A percentile compares a stretch with the other conserved stretches of the same genome.
These are phyloP conservation scores for Eruca vesicaria DNA, from an alignment of 441 rosid genomes.

Conservation along the genomic window DNA sequence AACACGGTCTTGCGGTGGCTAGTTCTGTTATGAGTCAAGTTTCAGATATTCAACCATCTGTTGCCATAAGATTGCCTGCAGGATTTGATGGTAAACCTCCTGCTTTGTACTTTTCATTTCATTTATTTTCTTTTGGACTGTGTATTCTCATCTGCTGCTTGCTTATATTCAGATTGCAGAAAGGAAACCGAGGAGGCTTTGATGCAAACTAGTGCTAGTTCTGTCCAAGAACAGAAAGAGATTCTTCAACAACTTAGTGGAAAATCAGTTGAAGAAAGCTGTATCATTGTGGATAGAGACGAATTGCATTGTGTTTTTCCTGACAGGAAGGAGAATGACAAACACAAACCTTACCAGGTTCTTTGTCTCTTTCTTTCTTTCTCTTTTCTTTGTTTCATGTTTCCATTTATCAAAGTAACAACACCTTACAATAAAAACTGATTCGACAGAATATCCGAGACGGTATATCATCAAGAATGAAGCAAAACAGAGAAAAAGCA, in stretches of 20 bases:
- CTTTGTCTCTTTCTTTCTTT: background rate
- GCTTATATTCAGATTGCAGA: conserved; percentile 32
- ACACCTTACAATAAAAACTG: background rate
- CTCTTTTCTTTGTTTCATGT: background rate
- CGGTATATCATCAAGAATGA: conserved; percentile 59
- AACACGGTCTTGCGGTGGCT: background rate
- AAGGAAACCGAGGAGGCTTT: conserved; percentile 25
- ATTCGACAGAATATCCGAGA: conserved; percentile 51
- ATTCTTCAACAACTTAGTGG: conserved; percentile 33
- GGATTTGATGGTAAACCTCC: conserved; percentile 47
- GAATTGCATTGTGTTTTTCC: conserved; percentile 42
- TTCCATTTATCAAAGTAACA: conserved; percentile 14
- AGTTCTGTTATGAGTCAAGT: conserved; percentile 9
- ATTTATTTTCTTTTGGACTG: conserved; percentile 20
- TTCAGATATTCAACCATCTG: conserved; percentile 19
- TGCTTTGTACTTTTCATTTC: background rate
- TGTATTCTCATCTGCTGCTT: conserved; percentile 15
- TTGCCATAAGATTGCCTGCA: conserved; percentile 26
- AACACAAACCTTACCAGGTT: conserved; percentile 62
- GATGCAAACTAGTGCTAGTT: conserved; percentile 11
- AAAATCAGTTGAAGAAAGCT: conserved; percentile 57
- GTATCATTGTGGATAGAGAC: conserved; percentile 58
- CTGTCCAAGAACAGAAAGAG: conserved; percentile 32
- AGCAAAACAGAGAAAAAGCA: conserved; percentile 56
- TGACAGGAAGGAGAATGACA: conserved; percentile 31